Conservation (phyloP, 805 yeast genomes). For the Yamadazyma phyllophila region DNA sequence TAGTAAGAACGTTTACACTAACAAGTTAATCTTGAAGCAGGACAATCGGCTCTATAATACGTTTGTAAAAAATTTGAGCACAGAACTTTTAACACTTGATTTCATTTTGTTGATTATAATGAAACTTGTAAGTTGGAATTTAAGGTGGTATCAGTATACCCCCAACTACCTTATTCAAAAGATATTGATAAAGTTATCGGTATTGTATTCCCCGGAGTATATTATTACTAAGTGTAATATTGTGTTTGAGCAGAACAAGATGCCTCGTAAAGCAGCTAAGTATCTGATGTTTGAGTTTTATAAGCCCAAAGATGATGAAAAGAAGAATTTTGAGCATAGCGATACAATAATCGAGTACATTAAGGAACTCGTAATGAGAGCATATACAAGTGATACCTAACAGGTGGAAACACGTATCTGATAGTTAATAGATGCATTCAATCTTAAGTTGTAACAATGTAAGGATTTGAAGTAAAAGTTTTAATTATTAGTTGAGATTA, state of each 20-base stretch:
- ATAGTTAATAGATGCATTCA: too few relatives aligned
- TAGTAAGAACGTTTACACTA: constrained; percentile 24
- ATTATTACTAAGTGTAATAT: constrained; percentile 40
- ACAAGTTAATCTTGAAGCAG: constrained; percentile 32
- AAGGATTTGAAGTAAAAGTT: too few relatives aligned
- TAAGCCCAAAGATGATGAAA: constrained; percentile 8
- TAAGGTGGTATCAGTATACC: constrained; percentile 63
- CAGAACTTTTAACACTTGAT: constrained; percentile 32
- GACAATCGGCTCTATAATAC: constrained; percentile 23
- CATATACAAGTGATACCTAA: neutral
- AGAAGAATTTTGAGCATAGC: constrained; percentile 15
- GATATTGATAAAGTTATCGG: constrained; percentile 43
- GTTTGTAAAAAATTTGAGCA: constrained; percentile 8
- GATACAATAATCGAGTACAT: constrained; percentile 36
- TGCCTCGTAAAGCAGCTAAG: constrained; percentile 2
- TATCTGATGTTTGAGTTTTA: constrained; percentile 6
- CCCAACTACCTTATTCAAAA: constrained; percentile 40
- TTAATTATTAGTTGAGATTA: too few relatives aligned
- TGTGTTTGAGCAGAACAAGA: constrained; percentile 32
- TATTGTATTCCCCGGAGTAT: constrained; percentile 39
- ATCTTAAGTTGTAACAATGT: too few relatives aligned
- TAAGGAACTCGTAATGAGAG: constrained; percentile 22
- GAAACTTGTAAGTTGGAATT: constrained; percentile 57
- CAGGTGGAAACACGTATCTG: neutral
- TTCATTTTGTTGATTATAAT: constrained; percentile 37